Conservation (phyloP, 495 filamentous ascomycete genomes). For the Penicillium longicatenatum region DNA sequence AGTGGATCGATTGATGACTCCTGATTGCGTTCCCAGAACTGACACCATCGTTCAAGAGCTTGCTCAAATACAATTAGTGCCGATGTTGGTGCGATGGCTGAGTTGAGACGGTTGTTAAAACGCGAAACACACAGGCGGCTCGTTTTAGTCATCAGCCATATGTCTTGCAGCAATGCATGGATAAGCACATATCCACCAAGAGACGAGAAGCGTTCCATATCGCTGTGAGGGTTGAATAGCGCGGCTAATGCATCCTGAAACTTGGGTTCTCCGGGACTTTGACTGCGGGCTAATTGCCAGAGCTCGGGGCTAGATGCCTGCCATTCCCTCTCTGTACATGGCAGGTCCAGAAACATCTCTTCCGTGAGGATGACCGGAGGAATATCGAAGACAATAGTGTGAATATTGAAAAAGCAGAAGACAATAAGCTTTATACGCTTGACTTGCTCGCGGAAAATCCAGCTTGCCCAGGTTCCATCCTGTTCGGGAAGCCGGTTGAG, state of each 20-base stretch:
- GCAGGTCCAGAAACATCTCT: constrained; percentile 62
- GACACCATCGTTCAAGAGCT: constrained; percentile 63
- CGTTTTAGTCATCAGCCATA: constrained; percentile 65
- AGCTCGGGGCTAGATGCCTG: constrained; percentile 27
- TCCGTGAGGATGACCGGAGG: constrained; percentile 60
- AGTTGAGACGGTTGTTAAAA: constrained; percentile 38
- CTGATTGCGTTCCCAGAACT: constrained; percentile 58
- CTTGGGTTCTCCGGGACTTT: constrained; percentile 31
- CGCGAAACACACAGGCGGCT: constrained; percentile 46
- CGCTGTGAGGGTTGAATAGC: constrained; percentile 26
- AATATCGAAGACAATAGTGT: constrained; percentile 52
- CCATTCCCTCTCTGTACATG: constrained; percentile 51
- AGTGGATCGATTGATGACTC: constrained; percentile 55
- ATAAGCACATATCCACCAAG: constrained; percentile 70
- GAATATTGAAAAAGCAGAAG: constrained; percentile 53
- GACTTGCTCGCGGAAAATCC: constrained; percentile 47
- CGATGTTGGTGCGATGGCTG: constrained; percentile 38
- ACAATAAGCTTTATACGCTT: constrained; percentile 51
- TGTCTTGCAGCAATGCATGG: constrained; percentile 68
- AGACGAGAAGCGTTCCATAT: constrained; percentile 48
- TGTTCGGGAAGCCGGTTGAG: constrained; percentile 35
- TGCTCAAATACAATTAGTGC: constrained; percentile 60
- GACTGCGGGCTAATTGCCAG: constrained; percentile 34
- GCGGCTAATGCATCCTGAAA: constrained; percentile 38
- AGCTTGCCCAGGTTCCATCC: constrained; percentile 49